phyloP scores from a whole-genome alignment of 352 stramenopile species.

The Globisporangium mamillatum region DNA sequence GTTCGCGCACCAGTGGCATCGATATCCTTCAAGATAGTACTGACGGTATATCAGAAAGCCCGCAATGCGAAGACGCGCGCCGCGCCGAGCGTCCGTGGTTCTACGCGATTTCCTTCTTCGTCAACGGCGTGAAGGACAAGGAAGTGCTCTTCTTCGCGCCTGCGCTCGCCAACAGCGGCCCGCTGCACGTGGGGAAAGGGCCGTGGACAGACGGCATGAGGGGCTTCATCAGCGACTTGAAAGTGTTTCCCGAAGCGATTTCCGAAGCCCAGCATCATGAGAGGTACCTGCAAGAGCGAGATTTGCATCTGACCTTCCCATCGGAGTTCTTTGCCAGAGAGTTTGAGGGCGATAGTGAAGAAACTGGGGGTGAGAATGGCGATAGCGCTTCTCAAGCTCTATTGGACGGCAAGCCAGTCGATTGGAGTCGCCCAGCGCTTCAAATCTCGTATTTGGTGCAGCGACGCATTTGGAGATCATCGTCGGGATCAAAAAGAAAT shows the following conservation, averaged over 20 bases:
- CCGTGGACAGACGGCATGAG: constrained; percentile 65
- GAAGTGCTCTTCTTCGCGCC: constrained; percentile 39
- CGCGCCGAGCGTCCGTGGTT: constrained; percentile 20
- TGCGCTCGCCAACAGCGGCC: constrained; percentile 52
- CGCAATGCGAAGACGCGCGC: constrained; percentile 12
- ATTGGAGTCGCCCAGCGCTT: constrained; percentile 1
- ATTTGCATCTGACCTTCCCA: constrained; percentile 26
- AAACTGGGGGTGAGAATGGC: no score
- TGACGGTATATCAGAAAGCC: not conserved
- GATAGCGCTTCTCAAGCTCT: no score
- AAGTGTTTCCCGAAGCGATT: constrained; percentile 36
- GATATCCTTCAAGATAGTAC: not conserved
- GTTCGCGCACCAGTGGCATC: constrained; percentile 18
- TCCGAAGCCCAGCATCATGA: constrained; percentile 24
- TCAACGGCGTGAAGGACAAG: constrained; percentile 62
- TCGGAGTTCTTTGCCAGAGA: not conserved
- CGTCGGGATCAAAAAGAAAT: not conserved
- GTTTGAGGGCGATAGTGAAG: not conserved
- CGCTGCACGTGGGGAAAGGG: constrained; percentile 62
- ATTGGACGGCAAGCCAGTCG: not conserved
- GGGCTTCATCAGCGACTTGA: constrained; percentile 63
- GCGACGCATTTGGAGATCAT: constrained; percentile 10
- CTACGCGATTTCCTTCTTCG: constrained; percentile 50
- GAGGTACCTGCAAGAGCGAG: constrained; percentile 27
- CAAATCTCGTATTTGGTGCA: constrained; percentile 50